Percentiles rank a stretch among this genome's conserved stretches.
Conservation (phyloP, 208 protist genomes). For the Zelonia costaricensis region DNA sequence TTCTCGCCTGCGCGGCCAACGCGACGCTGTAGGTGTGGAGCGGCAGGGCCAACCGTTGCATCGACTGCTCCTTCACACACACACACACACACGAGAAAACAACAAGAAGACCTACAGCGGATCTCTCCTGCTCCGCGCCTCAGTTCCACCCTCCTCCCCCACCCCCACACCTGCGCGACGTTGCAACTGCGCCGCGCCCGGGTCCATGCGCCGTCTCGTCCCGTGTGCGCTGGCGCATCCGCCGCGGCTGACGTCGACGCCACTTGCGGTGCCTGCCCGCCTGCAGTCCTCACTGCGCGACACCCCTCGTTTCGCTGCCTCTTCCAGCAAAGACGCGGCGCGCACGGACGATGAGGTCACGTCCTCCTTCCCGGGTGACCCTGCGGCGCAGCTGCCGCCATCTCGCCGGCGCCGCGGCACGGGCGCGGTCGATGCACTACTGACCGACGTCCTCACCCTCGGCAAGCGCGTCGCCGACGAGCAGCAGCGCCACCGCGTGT, state of each 20-base stretch:
- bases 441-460: slow-evolving; percentile 16
- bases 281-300: not conserved
- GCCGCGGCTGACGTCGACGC: too few relatives aligned
- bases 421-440: slow-evolving; percentile 6
- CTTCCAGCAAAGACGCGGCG: not conserved
- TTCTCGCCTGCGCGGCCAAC: too few relatives aligned
- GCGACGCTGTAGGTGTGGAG: too few relatives aligned
- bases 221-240: not conserved
- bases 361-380: slow-evolving; percentile 6
- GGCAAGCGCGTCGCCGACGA: slow-evolving; percentile 20
- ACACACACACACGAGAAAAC: not conserved
- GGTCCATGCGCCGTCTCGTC: not conserved
- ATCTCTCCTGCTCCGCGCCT: too few relatives aligned
- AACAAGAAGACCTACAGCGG: too few relatives aligned
- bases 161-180: too few relatives aligned
- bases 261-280: not conserved
- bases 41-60: too few relatives aligned
- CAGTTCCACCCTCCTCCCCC: too few relatives aligned
- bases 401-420: not conserved
- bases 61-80: not conserved
- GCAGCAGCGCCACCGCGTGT: slow-evolving; percentile 27
- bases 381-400: not conserved
- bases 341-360: not conserved
- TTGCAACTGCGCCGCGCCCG: too few relatives aligned
- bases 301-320: not conserved